These are phyloP conservation scores for Castanopsis chinensis DNA, from an alignment of 306 rosid genomes.

Conservation along the genomic window DNA sequence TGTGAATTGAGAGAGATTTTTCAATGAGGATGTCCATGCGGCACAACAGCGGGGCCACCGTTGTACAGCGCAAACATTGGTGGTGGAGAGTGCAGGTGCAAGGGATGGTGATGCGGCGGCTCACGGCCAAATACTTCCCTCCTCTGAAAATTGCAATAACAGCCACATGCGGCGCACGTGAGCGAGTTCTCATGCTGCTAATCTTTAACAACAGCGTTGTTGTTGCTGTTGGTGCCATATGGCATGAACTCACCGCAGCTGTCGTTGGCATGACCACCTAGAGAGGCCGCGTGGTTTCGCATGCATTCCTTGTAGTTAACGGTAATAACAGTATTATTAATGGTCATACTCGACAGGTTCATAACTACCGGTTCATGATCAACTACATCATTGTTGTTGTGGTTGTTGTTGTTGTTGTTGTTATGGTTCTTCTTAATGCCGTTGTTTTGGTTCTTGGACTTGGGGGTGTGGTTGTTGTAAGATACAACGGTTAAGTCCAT, in stretches of 20 bases:
- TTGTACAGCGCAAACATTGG: constrained; percentile 7
- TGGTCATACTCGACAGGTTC: background rate
- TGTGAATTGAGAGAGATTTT: no score
- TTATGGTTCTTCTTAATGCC: constrained; percentile 1
- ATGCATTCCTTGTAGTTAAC: constrained; percentile 8
- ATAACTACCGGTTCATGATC: background rate
- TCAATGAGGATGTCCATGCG: background rate
- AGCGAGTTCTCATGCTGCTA: background rate
- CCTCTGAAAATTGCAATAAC: constrained; percentile 26
- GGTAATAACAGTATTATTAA: background rate
- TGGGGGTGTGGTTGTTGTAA: constrained; percentile 13
- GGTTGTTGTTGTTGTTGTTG: no score
- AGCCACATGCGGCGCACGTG: constrained; percentile 25
- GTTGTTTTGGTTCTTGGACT: constrained; percentile 13
- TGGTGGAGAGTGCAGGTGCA: background rate
- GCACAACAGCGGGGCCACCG: background rate
- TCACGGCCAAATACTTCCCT: background rate
- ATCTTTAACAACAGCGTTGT: no score
- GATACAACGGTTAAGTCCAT: constrained; percentile 35
- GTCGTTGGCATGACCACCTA: constrained; percentile 25
- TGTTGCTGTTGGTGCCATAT: background rate
- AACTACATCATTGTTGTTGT: no score
- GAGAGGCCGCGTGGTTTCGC: constrained; percentile 21
- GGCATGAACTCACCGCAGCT: constrained; percentile 31
- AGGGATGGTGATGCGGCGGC: background rate